Evolutionary conservation across 768 basidiomycete species (phyloP).

Genomic region (Phaeotremella skinneri): DNA sequence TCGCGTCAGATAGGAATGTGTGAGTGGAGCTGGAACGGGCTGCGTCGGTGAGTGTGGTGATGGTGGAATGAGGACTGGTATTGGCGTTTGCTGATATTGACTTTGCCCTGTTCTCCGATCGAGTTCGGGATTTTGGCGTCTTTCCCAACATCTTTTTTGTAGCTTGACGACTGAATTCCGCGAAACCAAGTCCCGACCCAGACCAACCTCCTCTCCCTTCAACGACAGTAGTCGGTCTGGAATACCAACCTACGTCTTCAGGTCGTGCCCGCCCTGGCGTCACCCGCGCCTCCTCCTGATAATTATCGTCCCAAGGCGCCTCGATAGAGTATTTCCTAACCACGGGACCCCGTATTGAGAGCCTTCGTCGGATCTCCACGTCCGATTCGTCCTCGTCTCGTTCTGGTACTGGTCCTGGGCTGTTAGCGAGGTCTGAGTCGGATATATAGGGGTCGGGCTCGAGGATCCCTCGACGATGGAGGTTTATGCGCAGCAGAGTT

Average conservation of each 20-base stretch:
- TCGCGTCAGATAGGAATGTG: neutral
- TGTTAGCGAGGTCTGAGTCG: conserved; percentile 4
- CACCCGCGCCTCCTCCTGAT: neutral
- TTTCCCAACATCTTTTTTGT: neutral
- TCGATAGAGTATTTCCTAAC: conserved; percentile 19
- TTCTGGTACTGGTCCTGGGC: neutral
- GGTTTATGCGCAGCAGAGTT: conserved; percentile 9
- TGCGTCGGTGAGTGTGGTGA: too few species aligned
- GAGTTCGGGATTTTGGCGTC: neutral
- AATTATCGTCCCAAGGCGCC: conserved; percentile 14
- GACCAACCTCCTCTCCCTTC: neutral
- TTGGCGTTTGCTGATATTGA: too few species aligned
- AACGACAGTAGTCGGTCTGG: neutral
- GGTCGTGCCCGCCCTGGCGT: neutral
- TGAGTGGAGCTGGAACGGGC: neutral
- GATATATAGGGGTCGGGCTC: conserved; percentile 8
- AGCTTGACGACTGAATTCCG: neutral
- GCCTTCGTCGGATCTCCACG: conserved; percentile 17
- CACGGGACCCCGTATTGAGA: conserved; percentile 23
- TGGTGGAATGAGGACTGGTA: too few species aligned
- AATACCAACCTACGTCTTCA: neutral
- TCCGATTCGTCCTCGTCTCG: neutral
- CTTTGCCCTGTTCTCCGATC: too few species aligned
- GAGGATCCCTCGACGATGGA: neutral
- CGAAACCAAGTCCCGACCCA: neutral